These are phyloP conservation scores for Phaseolus lunatus DNA, from an alignment of 306 rosid genomes.

Conservation along the genomic window DNA sequence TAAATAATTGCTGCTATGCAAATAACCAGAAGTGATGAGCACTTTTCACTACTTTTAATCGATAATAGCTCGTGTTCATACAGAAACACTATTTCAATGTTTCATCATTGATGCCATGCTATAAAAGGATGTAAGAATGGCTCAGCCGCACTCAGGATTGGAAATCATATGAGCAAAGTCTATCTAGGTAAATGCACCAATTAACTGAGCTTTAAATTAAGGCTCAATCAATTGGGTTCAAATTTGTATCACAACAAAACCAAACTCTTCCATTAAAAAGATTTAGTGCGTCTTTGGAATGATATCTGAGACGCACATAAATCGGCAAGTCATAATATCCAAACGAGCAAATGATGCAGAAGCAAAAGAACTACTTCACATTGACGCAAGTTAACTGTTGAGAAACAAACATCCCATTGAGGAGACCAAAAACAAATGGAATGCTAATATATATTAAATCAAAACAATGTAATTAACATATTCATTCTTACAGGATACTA, in stretches of 20 bases:
- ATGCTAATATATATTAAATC: background rate
- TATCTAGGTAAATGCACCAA: background rate
- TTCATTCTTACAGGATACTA: background rate
- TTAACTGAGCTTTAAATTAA: background rate
- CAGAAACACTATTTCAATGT: slow-evolving; percentile 3
- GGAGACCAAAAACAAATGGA: background rate
- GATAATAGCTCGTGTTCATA: slow-evolving; percentile 1
- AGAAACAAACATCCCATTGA: background rate
- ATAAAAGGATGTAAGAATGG: background rate
- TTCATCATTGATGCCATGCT: background rate
- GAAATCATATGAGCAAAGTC: background rate
- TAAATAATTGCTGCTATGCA: background rate
- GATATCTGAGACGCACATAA: background rate
- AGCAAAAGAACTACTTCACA: background rate
- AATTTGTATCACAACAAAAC: background rate
- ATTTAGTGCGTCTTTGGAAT: background rate
- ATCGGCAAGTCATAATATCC: no score
- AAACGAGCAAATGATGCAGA: no score
- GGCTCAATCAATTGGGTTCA: background rate
- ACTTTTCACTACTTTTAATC: background rate
- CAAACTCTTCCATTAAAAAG: background rate
- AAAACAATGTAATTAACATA: background rate
- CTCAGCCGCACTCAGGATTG: background rate
- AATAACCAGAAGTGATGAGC: background rate
- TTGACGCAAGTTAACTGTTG: background rate